Conservation (phyloP, 2,329 filamentous ascomycete species). For the Pseudogymnoascus sp. region DNA sequence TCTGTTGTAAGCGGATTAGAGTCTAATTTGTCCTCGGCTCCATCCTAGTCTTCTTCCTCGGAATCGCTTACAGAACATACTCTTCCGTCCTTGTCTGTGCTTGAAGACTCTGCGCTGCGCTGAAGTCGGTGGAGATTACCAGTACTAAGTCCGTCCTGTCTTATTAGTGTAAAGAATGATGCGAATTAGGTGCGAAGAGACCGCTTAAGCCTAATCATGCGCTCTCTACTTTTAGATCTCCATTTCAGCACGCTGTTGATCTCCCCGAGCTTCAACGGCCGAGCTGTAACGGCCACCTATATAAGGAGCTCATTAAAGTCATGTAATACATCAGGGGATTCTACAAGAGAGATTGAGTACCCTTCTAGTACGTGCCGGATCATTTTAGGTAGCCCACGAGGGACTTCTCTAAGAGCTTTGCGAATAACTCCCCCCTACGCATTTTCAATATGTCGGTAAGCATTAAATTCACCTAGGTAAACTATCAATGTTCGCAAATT, state of each 20-base stretch:
- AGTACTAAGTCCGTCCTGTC: neutral
- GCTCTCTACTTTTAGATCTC: neutral
- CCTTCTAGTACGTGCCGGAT: neutral
- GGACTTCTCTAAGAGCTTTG: neutral
- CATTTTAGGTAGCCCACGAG: neutral
- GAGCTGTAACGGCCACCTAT: neutral
- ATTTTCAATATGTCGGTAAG: neutral
- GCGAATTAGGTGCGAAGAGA: neutral
- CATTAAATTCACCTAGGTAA: neutral
- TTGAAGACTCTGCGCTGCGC: neutral
- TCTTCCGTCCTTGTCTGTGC: neutral
- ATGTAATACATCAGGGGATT: neutral
- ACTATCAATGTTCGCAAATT: neutral
- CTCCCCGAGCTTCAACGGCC: neutral
- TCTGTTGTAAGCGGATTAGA: neutral
- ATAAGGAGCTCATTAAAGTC: neutral
- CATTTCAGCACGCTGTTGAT: neutral
- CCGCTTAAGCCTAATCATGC: neutral
- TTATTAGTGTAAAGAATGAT: neutral
- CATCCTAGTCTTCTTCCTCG: neutral
- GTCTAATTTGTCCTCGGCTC: neutral
- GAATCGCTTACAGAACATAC: neutral
- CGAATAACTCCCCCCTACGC: neutral
- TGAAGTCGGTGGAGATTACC: neutral
- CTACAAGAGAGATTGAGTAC: neutral